phyloP scores from a whole-genome alignment of 192 early-diverging fungal species.

The Martensiomyces pterosporus region DNA sequence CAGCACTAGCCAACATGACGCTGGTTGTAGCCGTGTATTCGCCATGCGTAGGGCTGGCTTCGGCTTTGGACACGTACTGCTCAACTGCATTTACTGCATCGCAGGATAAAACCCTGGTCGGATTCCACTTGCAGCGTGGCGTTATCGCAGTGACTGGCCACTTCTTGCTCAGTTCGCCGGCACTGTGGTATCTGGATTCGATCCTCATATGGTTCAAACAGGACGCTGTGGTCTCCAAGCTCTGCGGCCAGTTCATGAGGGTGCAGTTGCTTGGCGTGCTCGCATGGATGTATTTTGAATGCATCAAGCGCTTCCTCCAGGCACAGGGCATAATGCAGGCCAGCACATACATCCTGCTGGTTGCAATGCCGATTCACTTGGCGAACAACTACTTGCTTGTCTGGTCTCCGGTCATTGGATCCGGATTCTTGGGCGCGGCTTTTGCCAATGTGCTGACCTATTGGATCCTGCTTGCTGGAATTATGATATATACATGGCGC shows the following conservation, averaged over 20 bases:
- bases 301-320: constrained; percentile 73
- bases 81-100: constrained; percentile 60
- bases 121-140: constrained; percentile 66
- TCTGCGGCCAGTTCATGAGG: constrained; percentile 62
- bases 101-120: constrained; percentile 53
- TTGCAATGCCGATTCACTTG: constrained; percentile 67
- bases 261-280: constrained; percentile 64
- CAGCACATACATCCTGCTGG: constrained; percentile 60
- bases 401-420: constrained; percentile 53
- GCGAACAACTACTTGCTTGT: constrained; percentile 75
- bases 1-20: constrained; percentile 62
- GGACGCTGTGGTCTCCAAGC: constrained; percentile 58
- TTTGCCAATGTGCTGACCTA: constrained; percentile 68
- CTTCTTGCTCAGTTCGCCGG: constrained; percentile 62
- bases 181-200: constrained; percentile 66
- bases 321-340: constrained; percentile 86
- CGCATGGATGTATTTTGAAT: constrained; percentile 72
- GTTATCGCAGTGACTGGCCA: constrained; percentile 65
- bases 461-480: constrained; percentile 60
- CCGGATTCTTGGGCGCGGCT: constrained; percentile 81
- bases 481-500: constrained; percentile 57
- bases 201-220: constrained; percentile 67
- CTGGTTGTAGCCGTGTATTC: constrained; percentile 59
- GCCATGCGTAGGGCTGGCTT: constrained; percentile 57
- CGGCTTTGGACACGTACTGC: constrained; percentile 66